Evolutionary conservation across 306 rosid species (phyloP).

Genomic region (Castanospermum australe): DNA sequence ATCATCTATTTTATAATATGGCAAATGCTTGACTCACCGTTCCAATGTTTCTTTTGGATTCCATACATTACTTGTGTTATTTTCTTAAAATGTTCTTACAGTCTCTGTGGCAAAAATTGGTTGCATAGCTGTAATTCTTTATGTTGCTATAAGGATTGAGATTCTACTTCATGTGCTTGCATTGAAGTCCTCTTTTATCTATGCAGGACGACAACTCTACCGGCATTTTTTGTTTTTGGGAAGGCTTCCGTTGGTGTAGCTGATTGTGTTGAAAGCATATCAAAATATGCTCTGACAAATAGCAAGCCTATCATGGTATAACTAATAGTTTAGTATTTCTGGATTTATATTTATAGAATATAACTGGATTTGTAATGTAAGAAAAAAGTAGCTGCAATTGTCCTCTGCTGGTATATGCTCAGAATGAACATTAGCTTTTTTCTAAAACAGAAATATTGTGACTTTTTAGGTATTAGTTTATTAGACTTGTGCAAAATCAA

Average conservation of each 20-base stretch:
- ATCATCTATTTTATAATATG: neutral
- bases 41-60: constrained; percentile 13
- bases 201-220: constrained; percentile 76
- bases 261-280: constrained; percentile 52
- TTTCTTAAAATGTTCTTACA: neutral
- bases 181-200: constrained; percentile 20
- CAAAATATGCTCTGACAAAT: constrained; percentile 36
- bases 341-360: neutral
- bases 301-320: constrained; percentile 66
- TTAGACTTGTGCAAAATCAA: no score
- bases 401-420: neutral
- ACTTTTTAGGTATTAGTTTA: no score
- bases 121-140: neutral
- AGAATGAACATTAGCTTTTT: no score
- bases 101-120: neutral
- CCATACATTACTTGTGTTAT: neutral
- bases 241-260: constrained; percentile 55
- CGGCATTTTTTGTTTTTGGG: constrained; percentile 78
- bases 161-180: neutral
- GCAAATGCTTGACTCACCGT: neutral
- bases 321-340: neutral
- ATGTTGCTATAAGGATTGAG: constrained; percentile 10
- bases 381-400: constrained; percentile 2
- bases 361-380: constrained; percentile 4
- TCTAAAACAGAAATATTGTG: no score